phyloP scores from a whole-genome alignment of 2,329 filamentous ascomycete genomes.

The Arthrobotrys conoides region DNA sequence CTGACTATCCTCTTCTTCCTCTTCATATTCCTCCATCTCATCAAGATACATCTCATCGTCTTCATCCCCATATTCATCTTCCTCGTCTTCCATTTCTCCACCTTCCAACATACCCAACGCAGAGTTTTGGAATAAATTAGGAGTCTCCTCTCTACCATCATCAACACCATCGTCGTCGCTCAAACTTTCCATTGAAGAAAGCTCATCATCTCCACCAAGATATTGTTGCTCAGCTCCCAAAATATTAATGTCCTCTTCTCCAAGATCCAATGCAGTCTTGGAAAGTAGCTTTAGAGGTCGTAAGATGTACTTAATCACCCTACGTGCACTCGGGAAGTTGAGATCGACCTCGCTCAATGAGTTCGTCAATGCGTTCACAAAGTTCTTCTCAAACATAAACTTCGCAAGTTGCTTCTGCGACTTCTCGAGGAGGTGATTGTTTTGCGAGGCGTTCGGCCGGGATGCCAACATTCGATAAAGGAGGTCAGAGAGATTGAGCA shows the following conservation, averaged over 20 bases:
- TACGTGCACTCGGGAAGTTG: slow-evolving; percentile 91
- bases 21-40: slow-evolving; percentile 78
- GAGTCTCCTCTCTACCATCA: slow-evolving; percentile 82
- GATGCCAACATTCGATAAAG: slow-evolving; percentile 93
- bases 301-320: slow-evolving; percentile 95
- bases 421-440: slow-evolving; percentile 65
- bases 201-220: slow-evolving; percentile 76
- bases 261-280: slow-evolving; percentile 86
- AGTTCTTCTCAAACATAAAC: slow-evolving; percentile 99
- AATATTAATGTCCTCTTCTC: slow-evolving; percentile 70
- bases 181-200: slow-evolving; percentile 85
- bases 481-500: slow-evolving; percentile 88
- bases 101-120: slow-evolving; percentile 94
- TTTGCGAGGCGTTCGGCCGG: slow-evolving; percentile 69
- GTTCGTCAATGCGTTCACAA: slow-evolving; percentile 86
- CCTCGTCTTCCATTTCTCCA: slow-evolving; percentile 84
- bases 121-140: slow-evolving; percentile 96
- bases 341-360: slow-evolving; percentile 96
- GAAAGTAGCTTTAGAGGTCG: slow-evolving; percentile 89
- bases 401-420: slow-evolving; percentile 89
- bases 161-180: slow-evolving; percentile 80
- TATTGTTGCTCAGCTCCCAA: slow-evolving; percentile 69
- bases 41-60: slow-evolving; percentile 95
- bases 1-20: slow-evolving; percentile 90
- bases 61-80: slow-evolving; percentile 75